phyloP scores from a whole-genome alignment of 2,329 filamentous ascomycete species.

The Capronia americana region DNA sequence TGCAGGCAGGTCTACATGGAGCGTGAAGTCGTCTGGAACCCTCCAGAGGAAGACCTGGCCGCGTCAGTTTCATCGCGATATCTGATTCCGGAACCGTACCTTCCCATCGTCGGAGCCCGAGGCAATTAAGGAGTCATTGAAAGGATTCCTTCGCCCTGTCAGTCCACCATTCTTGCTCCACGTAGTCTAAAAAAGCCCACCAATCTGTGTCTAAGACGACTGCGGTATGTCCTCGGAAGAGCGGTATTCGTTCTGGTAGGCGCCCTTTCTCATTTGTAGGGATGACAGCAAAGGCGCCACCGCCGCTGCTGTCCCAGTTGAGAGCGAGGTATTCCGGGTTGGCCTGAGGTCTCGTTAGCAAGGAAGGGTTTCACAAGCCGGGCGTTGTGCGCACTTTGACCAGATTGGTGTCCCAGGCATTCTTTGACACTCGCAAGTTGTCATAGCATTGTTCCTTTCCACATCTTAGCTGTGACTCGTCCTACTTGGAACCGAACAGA shows the following conservation, averaged over 20 bases:
- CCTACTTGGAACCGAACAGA: slow-evolving; percentile 8
- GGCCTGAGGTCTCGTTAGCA: slow-evolving; percentile 62
- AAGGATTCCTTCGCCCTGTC: slow-evolving; percentile 74
- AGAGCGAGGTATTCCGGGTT: slow-evolving; percentile 96
- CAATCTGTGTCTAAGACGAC: slow-evolving; percentile 97
- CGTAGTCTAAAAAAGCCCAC: slow-evolving; percentile 56
- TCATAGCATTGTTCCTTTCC: slow-evolving; percentile 91
- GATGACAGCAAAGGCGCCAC: slow-evolving; percentile 95
- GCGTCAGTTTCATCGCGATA: slow-evolving; percentile 34
- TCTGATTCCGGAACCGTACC: slow-evolving; percentile 48
- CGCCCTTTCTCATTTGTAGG: slow-evolving; percentile 88
- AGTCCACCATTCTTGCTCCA: slow-evolving; percentile 17
- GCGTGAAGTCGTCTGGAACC: slow-evolving; percentile 84
- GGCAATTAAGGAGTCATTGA: slow-evolving; percentile 90
- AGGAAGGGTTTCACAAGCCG: slow-evolving; percentile 37
- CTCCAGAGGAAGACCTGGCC: slow-evolving; percentile 86
- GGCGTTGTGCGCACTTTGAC: slow-evolving; percentile 74
- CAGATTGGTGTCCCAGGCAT: slow-evolving; percentile 99
- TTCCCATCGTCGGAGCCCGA: slow-evolving; percentile 97
- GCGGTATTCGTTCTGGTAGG: slow-evolving; percentile 86
- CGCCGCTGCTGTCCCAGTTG: slow-evolving; percentile 97
- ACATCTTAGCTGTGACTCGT: slow-evolving; percentile 31
- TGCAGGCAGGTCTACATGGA: slow-evolving; percentile 74
- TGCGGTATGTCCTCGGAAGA: slow-evolving; percentile 95
- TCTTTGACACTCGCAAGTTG: slow-evolving; percentile 94